Evolutionary conservation across 2,329 filamentous ascomycete species (phyloP), one percentile per base, ranked within the genome.

Genomic region (Colletotrichum tabaci): DNA sequence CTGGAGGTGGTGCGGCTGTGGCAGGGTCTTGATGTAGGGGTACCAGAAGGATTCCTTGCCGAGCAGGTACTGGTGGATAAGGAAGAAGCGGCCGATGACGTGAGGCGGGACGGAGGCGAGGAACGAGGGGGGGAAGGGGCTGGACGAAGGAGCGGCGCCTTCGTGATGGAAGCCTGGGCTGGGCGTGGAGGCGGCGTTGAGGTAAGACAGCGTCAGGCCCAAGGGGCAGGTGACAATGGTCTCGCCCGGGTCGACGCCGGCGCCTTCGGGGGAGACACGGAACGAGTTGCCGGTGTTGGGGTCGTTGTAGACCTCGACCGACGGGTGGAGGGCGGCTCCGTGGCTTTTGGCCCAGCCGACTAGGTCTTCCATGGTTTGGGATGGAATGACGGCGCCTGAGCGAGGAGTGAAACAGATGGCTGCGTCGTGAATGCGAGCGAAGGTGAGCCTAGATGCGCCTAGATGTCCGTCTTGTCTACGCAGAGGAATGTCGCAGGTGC

Each of bases 11-110:
- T 86, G 84, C 0, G 91, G 91, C 71, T 90, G 88, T 1, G 93
- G 92, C 0, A 95, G 84, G 0, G 88, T 88, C 12, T 82, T 81
- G 74, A 94, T 88, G 80, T 95, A 95, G 1, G 90, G 87, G 78
- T 84, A 86, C 93, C 93, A 95, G 74, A 88, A 89, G 0, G 92
- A 93, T 2, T 85, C 77, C 2, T 80, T 66, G 1, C 87, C 88
- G 2, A 86, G 80, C 42, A 94, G 83, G 77, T 90, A 91, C 78
- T 95, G 89, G 72, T 91, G 89, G 77, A 93, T 86, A 7, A 95
- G 84, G 74, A 93, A 92, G 80, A 94, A 92, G 4, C 91, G 87
- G 10, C 89, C 87, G 60, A 91, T 81, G 67, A 93, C 88, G 74
- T 93, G 88, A 0, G 89, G 86, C 1, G 87, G 86, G 2, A 86